phyloP scores from a whole-genome alignment of 352 stramenopile species.

The Phytophthora pseudosyringae region DNA sequence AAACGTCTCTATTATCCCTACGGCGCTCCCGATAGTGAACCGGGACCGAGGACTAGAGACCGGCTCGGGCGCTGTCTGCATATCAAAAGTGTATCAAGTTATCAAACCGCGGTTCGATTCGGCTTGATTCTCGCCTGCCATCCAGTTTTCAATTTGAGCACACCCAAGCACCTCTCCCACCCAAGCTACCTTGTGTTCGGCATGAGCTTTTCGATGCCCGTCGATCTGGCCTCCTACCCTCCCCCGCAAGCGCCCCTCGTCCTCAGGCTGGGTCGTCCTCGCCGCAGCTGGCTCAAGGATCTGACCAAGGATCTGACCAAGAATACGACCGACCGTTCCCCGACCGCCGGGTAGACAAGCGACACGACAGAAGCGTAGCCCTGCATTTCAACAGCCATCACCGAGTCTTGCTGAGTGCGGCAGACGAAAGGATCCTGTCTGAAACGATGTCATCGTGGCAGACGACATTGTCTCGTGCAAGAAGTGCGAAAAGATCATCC shows the following conservation, averaged over 20 bases:
- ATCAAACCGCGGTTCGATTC: no score
- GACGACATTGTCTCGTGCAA: constrained; percentile 2
- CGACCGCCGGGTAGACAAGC: neutral
- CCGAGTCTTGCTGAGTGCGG: neutral
- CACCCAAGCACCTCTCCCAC: neutral
- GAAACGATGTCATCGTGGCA: neutral
- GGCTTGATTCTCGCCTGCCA: no score
- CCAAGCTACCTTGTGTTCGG: neutral
- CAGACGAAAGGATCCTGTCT: constrained; percentile 5
- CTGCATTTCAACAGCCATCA: neutral
- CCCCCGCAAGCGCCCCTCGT: no score
- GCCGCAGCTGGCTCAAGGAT: neutral
- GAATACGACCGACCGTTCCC: neutral
- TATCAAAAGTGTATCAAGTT: no score
- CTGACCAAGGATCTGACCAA: neutral
- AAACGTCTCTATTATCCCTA: neutral
- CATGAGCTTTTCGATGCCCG: neutral
- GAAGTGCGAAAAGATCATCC: constrained; percentile 12
- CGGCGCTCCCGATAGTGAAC: no score
- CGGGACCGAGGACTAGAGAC: no score
- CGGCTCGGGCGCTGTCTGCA: no score
- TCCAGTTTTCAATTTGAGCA: constrained; percentile 7
- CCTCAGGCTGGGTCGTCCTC: neutral
- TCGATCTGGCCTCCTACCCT: neutral
- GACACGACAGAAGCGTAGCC: no score